Evolutionary conservation across 1,284 basidiomycete genomes (phyloP).

Genomic region (Irpex lacteus): DNA sequence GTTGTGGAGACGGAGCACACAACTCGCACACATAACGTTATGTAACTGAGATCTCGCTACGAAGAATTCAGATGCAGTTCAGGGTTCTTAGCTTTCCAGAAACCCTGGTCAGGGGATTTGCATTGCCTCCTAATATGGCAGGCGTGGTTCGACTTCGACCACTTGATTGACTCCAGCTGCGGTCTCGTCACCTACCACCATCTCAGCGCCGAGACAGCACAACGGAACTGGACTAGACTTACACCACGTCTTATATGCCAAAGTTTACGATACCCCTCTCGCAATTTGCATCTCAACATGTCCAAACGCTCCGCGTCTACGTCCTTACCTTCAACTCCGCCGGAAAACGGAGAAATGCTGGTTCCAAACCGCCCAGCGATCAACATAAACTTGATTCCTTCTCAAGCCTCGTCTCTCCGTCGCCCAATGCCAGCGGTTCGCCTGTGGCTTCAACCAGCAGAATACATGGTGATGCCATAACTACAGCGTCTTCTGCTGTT

Average conservation of each 20-base stretch:
- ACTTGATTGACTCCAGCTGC: background rate
- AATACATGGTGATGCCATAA: conserved; percentile 8
- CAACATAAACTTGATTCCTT: conserved; percentile 30
- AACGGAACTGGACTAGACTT: too few species aligned
- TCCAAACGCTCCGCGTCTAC: conserved; percentile 24
- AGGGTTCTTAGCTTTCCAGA: conserved; percentile 10
- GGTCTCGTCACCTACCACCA: background rate
- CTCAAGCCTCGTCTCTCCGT: conserved; percentile 11
- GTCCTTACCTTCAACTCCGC: conserved; percentile 18
- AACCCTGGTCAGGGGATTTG: background rate
- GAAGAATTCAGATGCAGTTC: background rate
- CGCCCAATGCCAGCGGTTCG: background rate
- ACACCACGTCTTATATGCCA: background rate
- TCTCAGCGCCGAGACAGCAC: too few species aligned
- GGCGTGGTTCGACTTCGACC: conserved; percentile 2
- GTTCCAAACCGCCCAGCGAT: conserved; percentile 13
- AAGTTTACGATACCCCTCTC: background rate
- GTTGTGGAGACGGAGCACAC: background rate
- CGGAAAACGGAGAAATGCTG: conserved; percentile 23
- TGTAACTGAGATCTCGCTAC: background rate
- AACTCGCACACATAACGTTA: conserved; percentile 3
- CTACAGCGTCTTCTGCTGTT: conserved; percentile 1
- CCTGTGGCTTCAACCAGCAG: conserved; percentile 1
- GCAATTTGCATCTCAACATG: conserved; percentile 18
- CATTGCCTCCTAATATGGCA: conserved; percentile 13